A percentile compares a stretch with the other conserved stretches of the same genome.
These are phyloP conservation scores for Salvia hispanica DNA, from an alignment of 257 asterid species.

Conservation along the genomic window DNA sequence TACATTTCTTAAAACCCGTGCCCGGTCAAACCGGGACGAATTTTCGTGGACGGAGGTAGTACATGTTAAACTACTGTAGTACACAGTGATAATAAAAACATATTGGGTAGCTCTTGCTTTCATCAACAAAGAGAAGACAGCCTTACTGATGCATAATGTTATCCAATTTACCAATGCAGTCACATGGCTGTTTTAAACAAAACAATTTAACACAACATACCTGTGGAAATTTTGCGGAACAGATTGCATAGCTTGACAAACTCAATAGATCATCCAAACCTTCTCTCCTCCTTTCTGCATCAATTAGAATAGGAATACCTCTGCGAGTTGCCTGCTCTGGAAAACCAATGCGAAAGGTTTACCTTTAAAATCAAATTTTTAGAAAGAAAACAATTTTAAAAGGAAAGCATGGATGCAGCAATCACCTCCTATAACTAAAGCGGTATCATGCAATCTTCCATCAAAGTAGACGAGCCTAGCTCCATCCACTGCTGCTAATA, in stretches of 20 bases:
- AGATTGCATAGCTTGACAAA: slow-evolving; percentile 65
- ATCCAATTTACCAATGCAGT: slow-evolving; percentile 10
- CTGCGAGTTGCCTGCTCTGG: slow-evolving; percentile 94
- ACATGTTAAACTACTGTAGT: slow-evolving; percentile 5
- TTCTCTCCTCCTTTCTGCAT: slow-evolving; percentile 88
- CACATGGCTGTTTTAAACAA: neutral
- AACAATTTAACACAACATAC: slow-evolving; percentile 42
- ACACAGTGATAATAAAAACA: neutral
- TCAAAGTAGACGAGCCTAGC: slow-evolving; percentile 78
- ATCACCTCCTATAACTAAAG: slow-evolving; percentile 79
- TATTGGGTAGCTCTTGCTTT: neutral
- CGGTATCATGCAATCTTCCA: slow-evolving; percentile 82
- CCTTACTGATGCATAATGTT: slow-evolving; percentile 4
- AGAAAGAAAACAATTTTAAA: slow-evolving; percentile 11
- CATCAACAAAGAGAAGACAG: neutral
- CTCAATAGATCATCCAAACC: slow-evolving; percentile 85
- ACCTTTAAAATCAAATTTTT: slow-evolving; percentile 30
- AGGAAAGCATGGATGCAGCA: slow-evolving; percentile 24
- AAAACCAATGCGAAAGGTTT: slow-evolving; percentile 48
- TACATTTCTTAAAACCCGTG: too few relatives aligned
- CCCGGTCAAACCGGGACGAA: too few relatives aligned
- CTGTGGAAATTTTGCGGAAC: slow-evolving; percentile 93
- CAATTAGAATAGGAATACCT: slow-evolving; percentile 85
- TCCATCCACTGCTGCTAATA: slow-evolving; percentile 67
- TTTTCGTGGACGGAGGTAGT: too few relatives aligned